phyloP scores from a whole-genome alignment of 129 eudicot genomes.

The Flaveria linearis region DNA sequence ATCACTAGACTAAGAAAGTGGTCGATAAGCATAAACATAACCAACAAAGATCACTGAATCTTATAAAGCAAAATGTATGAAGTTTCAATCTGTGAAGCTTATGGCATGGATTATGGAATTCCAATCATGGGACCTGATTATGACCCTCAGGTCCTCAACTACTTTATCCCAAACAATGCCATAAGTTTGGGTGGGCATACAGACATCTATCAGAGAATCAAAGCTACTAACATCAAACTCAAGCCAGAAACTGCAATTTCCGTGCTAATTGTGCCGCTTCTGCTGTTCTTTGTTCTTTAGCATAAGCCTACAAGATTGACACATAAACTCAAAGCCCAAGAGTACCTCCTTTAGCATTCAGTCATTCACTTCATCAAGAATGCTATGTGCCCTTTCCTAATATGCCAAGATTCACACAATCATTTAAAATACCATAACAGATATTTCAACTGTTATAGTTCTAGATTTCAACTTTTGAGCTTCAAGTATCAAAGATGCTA shows the following conservation, averaged over 20 bases:
- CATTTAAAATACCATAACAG: neutral
- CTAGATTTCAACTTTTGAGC: neutral
- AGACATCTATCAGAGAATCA: conserved; percentile 73
- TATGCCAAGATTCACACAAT: neutral
- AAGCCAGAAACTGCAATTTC: conserved; percentile 70
- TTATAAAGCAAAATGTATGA: neutral
- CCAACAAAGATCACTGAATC: neutral
- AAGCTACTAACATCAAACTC: conserved; percentile 61
- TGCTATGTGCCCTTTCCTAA: neutral
- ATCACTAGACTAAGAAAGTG: neutral
- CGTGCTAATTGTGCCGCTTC: conserved; percentile 88
- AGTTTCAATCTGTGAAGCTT: conserved; percentile 22
- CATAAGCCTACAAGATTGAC: conserved; percentile 76
- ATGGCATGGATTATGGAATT: conserved; percentile 82
- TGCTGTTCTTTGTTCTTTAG: conserved; percentile 79
- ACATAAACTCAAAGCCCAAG: conserved; percentile 82
- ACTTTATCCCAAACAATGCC: conserved; percentile 88
- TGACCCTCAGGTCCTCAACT: conserved; percentile 80
- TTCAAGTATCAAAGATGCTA: neutral
- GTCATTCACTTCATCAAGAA: conserved; percentile 82
- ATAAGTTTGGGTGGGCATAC: conserved; percentile 94
- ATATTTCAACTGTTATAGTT: neutral
- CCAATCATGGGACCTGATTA: conserved; percentile 92
- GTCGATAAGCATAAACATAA: neutral
- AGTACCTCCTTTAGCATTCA: conserved; percentile 70